Conservation (phyloP, 2,329 filamentous ascomycete species). For the Phialemoniopsis sp. region DNA sequence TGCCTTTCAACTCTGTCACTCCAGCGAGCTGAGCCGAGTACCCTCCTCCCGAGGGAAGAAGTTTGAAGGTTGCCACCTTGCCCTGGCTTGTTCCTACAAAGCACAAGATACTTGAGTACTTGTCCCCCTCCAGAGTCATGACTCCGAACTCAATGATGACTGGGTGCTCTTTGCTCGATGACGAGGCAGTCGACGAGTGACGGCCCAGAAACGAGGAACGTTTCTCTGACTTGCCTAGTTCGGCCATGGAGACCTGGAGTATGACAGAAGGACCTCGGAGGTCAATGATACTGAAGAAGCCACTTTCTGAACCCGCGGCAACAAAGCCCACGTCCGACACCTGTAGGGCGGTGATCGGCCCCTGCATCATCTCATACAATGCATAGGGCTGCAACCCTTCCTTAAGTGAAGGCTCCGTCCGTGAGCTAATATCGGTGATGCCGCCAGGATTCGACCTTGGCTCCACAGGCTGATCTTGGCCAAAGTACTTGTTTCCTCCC, state of each 20-base stretch:
- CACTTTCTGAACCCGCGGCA: constrained; percentile 79
- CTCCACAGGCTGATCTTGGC: constrained; percentile 54
- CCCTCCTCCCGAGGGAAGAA: constrained; percentile 69
- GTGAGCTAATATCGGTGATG: constrained; percentile 68
- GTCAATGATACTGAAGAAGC: constrained; percentile 78
- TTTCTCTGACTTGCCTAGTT: constrained; percentile 75
- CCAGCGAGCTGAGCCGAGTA: constrained; percentile 74
- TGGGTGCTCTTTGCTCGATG: constrained; percentile 63
- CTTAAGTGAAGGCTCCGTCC: constrained; percentile 68
- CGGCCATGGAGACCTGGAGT: constrained; percentile 66
- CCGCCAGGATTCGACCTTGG: constrained; percentile 54
- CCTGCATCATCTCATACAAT: constrained; percentile 79
- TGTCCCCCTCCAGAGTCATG: constrained; percentile 88
- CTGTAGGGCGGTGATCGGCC: constrained; percentile 72
- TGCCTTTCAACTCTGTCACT: constrained; percentile 60
- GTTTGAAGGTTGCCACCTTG: constrained; percentile 83
- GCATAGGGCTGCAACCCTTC: constrained; percentile 67
- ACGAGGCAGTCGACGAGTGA: constrained; percentile 38
- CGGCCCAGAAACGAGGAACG: constrained; percentile 65
- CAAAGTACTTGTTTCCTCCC: constrained; percentile 73
- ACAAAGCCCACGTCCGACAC: constrained; percentile 94
- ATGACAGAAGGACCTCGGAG: constrained; percentile 84
- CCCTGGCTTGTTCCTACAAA: constrained; percentile 87
- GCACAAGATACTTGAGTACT: constrained; percentile 89
- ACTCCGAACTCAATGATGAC: constrained; percentile 87